Conservation (phyloP, 805 yeast species). For the Nakazawaea wickerhamii region DNA sequence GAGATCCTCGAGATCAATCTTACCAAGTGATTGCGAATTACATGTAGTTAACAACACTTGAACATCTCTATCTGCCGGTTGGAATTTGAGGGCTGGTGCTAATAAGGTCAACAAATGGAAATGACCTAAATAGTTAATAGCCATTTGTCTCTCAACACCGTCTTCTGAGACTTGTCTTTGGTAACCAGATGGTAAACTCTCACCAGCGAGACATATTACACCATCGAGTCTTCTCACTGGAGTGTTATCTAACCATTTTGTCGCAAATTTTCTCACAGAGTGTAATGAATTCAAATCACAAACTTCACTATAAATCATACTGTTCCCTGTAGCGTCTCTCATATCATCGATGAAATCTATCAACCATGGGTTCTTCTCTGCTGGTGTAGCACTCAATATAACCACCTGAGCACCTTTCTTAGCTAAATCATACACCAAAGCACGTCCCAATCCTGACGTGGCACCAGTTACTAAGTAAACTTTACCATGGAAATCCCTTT, state of each 20-base stretch:
- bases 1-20: conserved; percentile 55
- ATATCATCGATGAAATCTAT: conserved; percentile 75
- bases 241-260: conserved; percentile 85
- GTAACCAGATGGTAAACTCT: conserved; percentile 63
- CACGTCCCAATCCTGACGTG: conserved; percentile 85
- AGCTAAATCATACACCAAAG: conserved; percentile 71
- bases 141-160: conserved; percentile 84
- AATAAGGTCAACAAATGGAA: conserved; percentile 75
- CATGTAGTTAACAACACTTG: conserved; percentile 78
- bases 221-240: conserved; percentile 93
- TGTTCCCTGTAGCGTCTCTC: conserved; percentile 63
- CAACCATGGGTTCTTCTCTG: conserved; percentile 63
- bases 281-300: conserved; percentile 74
- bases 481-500: conserved; percentile 84
- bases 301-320: conserved; percentile 82
- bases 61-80: conserved; percentile 94
- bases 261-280: conserved; percentile 84
- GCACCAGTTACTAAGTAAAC: conserved; percentile 89
- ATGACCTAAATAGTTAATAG: conserved; percentile 75
- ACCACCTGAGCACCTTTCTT: conserved; percentile 81
- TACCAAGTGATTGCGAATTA: conserved; percentile 68
- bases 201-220: conserved; percentile 82
- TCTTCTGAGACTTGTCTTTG: conserved; percentile 63
- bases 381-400: conserved; percentile 54
- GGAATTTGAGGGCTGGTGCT: conserved; percentile 79